Base-by-base conservation (phyloP, 2,329 filamentous ascomycete genomes). In the Ophidiomyces ophidiicola region DNA sequence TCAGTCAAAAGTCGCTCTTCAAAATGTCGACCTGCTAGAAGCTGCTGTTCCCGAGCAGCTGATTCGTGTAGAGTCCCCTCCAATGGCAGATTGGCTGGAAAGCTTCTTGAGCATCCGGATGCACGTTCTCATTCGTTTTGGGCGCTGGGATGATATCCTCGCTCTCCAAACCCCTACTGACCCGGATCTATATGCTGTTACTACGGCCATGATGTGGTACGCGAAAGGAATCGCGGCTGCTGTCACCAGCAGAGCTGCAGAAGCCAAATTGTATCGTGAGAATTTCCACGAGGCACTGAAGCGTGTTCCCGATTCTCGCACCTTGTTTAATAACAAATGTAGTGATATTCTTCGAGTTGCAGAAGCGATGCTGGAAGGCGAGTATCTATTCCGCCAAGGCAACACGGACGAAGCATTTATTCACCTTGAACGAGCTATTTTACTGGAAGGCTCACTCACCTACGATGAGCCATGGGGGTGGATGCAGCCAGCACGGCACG, bases 11-110 rank as follows among this genome's bases (percentile, higher is more conserved):
- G 63, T 78, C 7, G 78, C 80, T 0, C 54, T 86, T 1, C 69
- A 79, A 0, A 77, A 78, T 0, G 71, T 72, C 0, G 48, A 53
- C 0, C 61, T 66, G 31, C 68, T 86, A 33, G 79, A 85, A 50
- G 59, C 58, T 0, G 73, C 74, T 0, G 60, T 86, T 3, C 71
- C 80, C 0, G 73, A 79, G 38, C 69, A 70, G 0, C 57, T 86
- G 2, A 63, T 87, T 0, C 70, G 72, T 0, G 64, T 82, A 3
- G 53, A 76, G 45, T 76, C 72, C 0, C 79, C 79, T 0, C 78
- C 79, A 0, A 85, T 87, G 80, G 80, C 81, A 1, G 80, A 86
- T 55, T 86, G 79, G 75, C 63, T 86, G 1, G 82, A 87, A 56
- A 71, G 72, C 1, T 85, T 84, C 47, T 58, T 81, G 3, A 70